Base-by-base conservation (phyloP, 75 land plant genomes). In the Pinus taeda region DNA sequence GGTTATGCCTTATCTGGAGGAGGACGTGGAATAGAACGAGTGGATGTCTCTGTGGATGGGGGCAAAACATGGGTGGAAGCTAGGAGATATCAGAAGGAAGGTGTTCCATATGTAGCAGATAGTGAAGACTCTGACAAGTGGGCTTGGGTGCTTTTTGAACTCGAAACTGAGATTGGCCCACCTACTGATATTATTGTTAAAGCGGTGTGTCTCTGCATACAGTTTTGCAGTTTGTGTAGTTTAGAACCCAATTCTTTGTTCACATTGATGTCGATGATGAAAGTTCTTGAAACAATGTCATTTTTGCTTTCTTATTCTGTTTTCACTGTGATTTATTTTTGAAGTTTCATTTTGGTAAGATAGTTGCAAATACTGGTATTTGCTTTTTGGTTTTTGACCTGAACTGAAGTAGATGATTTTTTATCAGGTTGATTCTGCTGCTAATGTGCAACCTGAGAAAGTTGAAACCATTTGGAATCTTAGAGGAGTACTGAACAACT, bases 1-100 rank as follows among this genome's bases (percentile, higher is more conserved):
- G 99, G 99, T 18, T 97, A 97, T 86, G 99, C 99, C 37, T 83
- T 87, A 11, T 81, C 95, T 79, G 99, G 99, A 70, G 99, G 99
- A 80, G 99, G 98, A 21, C 95, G 99, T 65, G 98, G 99, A 22
- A 95, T 97, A 75, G 99, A 97, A 61, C 79, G 99, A 59, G 95
- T 97, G 33, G 99, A 97, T 87, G 72, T 97, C 20, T 94, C 99
- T 21, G 78, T 84, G 64, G 99, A 97, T 77, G 93, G 95, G 57
- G 99, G 99, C 8, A 91, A 91, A 80, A 89, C 89, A 72, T 97
- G 99, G 99, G 55, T 80, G 36, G 99, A 94, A 85, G 99, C 98
- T 66, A 59, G 75, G 17, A 82, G 88, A 76, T 87, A 73, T 61
- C 93, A 94, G 80, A 77, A 85, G 73, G 26, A 56, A 60, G 80